phyloP scores from a whole-genome alignment of 352 stramenopile genomes.

The Globisporangium recalcitrans region DNA sequence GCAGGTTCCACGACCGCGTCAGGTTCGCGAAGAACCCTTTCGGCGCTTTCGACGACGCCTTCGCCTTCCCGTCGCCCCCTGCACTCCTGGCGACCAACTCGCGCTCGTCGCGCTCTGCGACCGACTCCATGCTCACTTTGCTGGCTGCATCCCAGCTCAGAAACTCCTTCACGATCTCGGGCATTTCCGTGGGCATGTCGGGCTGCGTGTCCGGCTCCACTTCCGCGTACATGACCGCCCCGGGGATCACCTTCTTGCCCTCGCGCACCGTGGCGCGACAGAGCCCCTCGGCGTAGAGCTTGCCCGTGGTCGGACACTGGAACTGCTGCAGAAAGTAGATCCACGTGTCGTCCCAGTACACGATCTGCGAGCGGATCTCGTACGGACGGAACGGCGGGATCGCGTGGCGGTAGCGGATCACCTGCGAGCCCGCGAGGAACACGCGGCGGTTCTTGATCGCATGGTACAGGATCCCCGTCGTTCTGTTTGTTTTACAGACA shows the following conservation, averaged over 20 bases:
- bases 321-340: constrained; percentile 64
- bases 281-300: constrained; percentile 49
- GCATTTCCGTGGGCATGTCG: constrained; percentile 2
- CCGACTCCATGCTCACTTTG: constrained; percentile 26
- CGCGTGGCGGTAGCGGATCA: constrained; percentile 55
- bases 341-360: constrained; percentile 55
- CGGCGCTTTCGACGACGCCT: neutral
- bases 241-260: constrained; percentile 20
- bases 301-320: constrained; percentile 41
- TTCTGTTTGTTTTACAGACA: neutral
- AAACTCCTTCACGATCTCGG: constrained; percentile 6
- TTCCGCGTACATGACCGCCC: constrained; percentile 25
- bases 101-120: constrained; percentile 12
- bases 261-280: constrained; percentile 32
- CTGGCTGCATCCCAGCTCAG: constrained; percentile 25
- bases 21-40: constrained; percentile 28
- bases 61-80: neutral
- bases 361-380: constrained; percentile 50
- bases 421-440: constrained; percentile 57
- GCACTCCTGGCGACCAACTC: constrained; percentile 12
- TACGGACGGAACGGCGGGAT: constrained; percentile 54
- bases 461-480: constrained; percentile 14
- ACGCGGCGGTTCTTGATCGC: constrained; percentile 58
- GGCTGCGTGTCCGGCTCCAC: constrained; percentile 4
- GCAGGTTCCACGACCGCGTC: constrained; percentile 41